phyloP scores from a whole-genome alignment of 2,329 filamentous ascomycete species.

The Apiospora hydei region DNA sequence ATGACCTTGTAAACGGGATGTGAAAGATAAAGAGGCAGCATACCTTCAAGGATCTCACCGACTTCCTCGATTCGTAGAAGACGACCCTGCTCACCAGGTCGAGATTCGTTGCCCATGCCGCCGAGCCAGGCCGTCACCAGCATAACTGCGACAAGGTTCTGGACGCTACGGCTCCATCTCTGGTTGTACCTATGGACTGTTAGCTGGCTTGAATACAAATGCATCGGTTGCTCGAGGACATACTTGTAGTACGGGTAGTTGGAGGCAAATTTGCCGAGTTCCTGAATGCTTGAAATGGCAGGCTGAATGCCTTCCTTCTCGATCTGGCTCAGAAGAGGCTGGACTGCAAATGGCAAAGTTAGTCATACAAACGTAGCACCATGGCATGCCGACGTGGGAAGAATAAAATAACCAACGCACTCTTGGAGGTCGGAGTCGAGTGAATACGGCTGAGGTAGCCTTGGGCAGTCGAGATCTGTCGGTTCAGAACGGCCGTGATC shows the following conservation, averaged over 20 bases:
- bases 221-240: constrained; percentile 27
- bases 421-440: constrained; percentile 74
- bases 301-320: constrained; percentile 73
- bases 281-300: constrained; percentile 73
- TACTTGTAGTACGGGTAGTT: constrained; percentile 97
- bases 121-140: constrained; percentile 78
- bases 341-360: constrained; percentile 57
- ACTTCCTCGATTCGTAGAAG: constrained; percentile 90
- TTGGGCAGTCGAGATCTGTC: constrained; percentile 81
- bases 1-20: not conserved
- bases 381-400: not conserved
- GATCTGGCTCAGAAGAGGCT: constrained; percentile 72
- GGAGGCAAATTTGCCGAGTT: constrained; percentile 77
- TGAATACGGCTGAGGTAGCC: constrained; percentile 89
- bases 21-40: constrained; percentile 38
- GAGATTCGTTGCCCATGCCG: constrained; percentile 66
- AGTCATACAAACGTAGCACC: not conserved
- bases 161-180: constrained; percentile 84
- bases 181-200: constrained; percentile 70
- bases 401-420: constrained; percentile 45
- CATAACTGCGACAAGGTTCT: constrained; percentile 73
- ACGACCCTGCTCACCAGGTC: constrained; percentile 62
- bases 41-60: constrained; percentile 78
- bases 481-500: constrained; percentile 82
- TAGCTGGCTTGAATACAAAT: not conserved